A percentile compares a stretch with the other conserved stretches of the same genome.
Evolutionary conservation across 2,329 filamentous ascomycete species (phyloP).

Genomic region (Coniella lustricola): DNA sequence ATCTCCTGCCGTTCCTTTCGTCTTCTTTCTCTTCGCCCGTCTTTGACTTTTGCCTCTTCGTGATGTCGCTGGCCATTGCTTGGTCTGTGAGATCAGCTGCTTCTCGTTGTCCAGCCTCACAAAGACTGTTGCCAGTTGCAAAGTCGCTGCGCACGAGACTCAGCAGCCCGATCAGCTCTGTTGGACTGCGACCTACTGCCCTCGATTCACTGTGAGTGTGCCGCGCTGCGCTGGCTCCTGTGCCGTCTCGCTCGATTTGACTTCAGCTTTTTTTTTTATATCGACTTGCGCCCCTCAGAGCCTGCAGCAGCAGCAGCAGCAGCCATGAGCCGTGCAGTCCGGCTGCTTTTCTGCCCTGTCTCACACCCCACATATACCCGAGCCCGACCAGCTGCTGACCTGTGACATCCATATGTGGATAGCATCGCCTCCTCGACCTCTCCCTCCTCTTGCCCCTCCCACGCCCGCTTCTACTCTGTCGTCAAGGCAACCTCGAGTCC

Average conservation of each 20-base stretch:
- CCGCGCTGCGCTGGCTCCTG: too few species aligned
- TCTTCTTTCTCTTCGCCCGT: not conserved
- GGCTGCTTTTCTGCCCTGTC: not conserved
- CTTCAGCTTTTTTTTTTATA: not conserved
- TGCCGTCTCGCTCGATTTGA: too few species aligned
- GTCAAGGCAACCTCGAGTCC: constrained; percentile 11
- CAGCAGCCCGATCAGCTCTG: constrained; percentile 1
- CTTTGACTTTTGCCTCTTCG: too few species aligned
- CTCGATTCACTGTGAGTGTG: constrained; percentile 10
- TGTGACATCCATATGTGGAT: not conserved
- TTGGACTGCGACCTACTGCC: not conserved
- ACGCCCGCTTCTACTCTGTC: constrained; percentile 13
- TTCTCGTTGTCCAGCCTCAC: constrained; percentile 4
- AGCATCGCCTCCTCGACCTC: constrained; percentile 8
- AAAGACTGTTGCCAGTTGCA: constrained; percentile 9
- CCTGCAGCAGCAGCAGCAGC: too few species aligned
- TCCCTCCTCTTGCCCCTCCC: constrained; percentile 4
- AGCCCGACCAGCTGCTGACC: constrained; percentile 11
- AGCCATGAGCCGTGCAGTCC: too few species aligned
- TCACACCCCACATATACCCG: constrained; percentile 6
- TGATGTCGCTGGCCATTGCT: constrained; percentile 15
- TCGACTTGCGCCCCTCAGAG: not conserved
- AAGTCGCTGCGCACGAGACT: constrained; percentile 4
- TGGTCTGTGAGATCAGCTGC: constrained; percentile 13
- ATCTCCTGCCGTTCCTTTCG: not conserved